Evolutionary conservation across 2,329 filamentous ascomycete species (phyloP).

Genomic region (Ilyonectria sp.): DNA sequence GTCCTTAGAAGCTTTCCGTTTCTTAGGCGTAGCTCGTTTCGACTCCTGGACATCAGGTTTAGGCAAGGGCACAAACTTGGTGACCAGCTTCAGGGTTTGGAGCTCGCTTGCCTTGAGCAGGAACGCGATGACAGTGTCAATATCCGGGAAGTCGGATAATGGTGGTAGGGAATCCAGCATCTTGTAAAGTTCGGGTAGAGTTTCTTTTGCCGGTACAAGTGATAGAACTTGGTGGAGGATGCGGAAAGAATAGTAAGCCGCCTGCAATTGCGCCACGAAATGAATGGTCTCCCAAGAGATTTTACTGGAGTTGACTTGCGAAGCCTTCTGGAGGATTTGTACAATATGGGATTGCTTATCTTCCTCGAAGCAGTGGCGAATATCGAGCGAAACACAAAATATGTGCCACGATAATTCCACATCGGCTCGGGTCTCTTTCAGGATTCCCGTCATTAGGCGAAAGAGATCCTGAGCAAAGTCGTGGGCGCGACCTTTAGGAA

Average conservation of each 20-base stretch:
- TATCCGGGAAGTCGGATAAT: constrained; percentile 45
- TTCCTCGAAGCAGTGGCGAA: constrained; percentile 48
- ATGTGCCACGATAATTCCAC: constrained; percentile 44
- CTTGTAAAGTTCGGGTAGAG: constrained; percentile 35
- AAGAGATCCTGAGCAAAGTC: constrained; percentile 39
- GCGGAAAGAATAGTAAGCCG: constrained; percentile 74
- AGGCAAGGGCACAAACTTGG: constrained; percentile 38
- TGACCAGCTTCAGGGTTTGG: constrained; percentile 30
- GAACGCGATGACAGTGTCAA: constrained; percentile 36
- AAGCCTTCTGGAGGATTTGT: constrained; percentile 39
- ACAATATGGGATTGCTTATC: constrained; percentile 48
- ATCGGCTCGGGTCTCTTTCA: constrained; percentile 11
- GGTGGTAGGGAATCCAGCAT: constrained; percentile 47
- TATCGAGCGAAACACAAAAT: constrained; percentile 48
- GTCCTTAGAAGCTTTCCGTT: constrained; percentile 29
- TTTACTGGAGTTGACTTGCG: constrained; percentile 10
- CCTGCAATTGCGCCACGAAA: constrained; percentile 72
- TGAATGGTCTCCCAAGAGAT: constrained; percentile 72
- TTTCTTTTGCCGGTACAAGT: constrained; percentile 19
- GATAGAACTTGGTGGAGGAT: constrained; percentile 57
- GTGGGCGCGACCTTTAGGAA: constrained; percentile 29
- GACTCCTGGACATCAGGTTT: constrained; percentile 1
- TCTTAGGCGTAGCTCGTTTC: constrained; percentile 24
- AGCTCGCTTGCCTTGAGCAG: constrained; percentile 34
- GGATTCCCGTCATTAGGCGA: constrained; percentile 35